Evolutionary conservation across 371 early-diverging fungal genomes (phyloP), one percentile per base, ranked within the genome.

Genomic region (Batkoa obscura): DNA sequence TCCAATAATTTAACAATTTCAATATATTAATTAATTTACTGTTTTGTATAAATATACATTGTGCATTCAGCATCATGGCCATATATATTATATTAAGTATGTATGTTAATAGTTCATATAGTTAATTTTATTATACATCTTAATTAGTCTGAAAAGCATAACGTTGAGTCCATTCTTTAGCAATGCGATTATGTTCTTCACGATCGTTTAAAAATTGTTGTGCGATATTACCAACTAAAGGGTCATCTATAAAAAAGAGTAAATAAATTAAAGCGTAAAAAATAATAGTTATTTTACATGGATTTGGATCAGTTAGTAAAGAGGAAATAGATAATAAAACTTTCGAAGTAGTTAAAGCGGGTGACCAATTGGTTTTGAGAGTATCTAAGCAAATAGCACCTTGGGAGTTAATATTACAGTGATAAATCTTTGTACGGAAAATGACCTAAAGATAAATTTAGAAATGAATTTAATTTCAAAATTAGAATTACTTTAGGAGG

Each of bases 351-450:
- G 96, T 94, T 58, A 97, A 66, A 10, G 91, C 90, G 0, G 96
- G 96, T 37, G 84, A 81, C 97, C 97, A 96, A 62, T 90, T 85
- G 62, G 93, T 90, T 62, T 86, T 89, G 41, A 96, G 70, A 37
- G 92, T 86, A 62, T 92, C 93, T 60, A 96, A 67, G 67, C 96
- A 95, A 59, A 96, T 93, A 43, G 70, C 74, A 12, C 97, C 97
- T 57, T 79, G 79, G 42, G 74, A 71, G 69, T 90, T 90, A 65
- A 96, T 84, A 69, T 96, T 96, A 72, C 94, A 94, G 72, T 96
- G 97, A 63, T 91, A 96, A 55, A 94, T 92, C 32, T 83, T 73
- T 4, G 95, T 90, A 36, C 84, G 67, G 72, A 90, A 94, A n/a
- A 67, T 68, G 35, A 88, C 74, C 80, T 76, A 59, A 0, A 50